Base-by-base conservation (phyloP, 208 protist genomes). In the Leishmania lainsoni region DNA sequence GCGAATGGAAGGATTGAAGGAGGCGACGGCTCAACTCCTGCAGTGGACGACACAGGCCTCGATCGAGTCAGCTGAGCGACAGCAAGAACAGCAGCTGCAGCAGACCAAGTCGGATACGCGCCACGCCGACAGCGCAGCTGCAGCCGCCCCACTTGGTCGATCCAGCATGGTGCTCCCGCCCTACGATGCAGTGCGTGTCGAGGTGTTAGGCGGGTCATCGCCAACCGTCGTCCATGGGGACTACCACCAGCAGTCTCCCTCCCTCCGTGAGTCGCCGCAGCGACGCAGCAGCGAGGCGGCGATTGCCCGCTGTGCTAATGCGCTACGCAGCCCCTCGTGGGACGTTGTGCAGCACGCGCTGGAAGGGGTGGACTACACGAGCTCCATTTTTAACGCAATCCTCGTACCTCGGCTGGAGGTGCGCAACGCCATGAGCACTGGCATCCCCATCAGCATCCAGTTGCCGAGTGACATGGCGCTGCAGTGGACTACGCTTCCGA, bases 291-390 rank as follows among this genome's bases (percentile, higher is more conserved):
- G 32, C 9, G 76, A 26, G 14, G 76, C 52, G 14, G n/a, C 35
- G 0, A 63, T 39, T 1, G 69, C 65, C 49, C 42, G 20, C 66
- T 56, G 22, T 8, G 54, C 76, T 0, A 80, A 76, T 56, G 77
- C 51, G 45, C 48, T 61, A 12, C 82, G 83, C 17, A 93, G 85
- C 52, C 76, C 74, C 52, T 83, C 89, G 20, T 95, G 90, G 90
- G 89, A 90, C 14, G 83, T 86, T 32, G 83, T 87, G 20, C 94
- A 97, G 83, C 86, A 87, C 3, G 94, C 94, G 16, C 81, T 96
- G 42, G 78, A 81, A 42, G 73, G 79, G 17, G 81, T 86, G 49
- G 90, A 96, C 83, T 90, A 91, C 86, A 93, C 90, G 20, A 86
- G 85, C 48, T 35, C 84, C 1, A 80, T 97, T 45, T 95, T 97